phyloP scores from a whole-genome alignment of 2,329 filamentous ascomycete species.

The Microcyclosporella mali region DNA sequence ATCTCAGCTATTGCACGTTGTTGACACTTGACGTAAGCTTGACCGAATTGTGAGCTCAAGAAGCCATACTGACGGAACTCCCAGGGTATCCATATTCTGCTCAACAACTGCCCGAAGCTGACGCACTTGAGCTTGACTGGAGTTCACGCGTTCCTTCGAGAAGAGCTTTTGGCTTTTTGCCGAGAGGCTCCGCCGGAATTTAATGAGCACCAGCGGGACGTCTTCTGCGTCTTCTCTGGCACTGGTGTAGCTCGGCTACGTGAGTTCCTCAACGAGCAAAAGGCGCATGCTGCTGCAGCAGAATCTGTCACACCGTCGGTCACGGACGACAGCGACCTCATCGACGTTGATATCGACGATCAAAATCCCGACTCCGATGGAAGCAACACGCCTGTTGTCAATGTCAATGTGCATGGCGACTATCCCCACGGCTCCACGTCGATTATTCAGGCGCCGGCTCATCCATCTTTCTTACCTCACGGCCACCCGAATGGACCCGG shows the following conservation, averaged over 20 bases:
- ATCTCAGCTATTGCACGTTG: constrained; percentile 89
- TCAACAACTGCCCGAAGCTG: constrained; percentile 85
- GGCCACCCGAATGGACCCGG: constrained; percentile 1
- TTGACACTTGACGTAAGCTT: constrained; percentile 68
- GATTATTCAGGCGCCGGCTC: constrained; percentile 17
- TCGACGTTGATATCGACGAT: constrained; percentile 29
- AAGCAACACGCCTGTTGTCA: constrained; percentile 27
- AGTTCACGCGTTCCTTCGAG: constrained; percentile 79
- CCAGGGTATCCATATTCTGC: constrained; percentile 79
- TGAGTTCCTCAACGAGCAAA: constrained; percentile 61
- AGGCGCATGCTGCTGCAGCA: constrained; percentile 13
- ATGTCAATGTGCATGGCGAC: constrained; percentile 23
- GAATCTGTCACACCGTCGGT: constrained; percentile 17
- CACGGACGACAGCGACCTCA: constrained; percentile 23
- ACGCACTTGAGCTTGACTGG: constrained; percentile 94
- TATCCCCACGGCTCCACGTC: constrained; percentile 24
- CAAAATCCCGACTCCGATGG: constrained; percentile 23
- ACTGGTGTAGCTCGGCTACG: constrained; percentile 72
- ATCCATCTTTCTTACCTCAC: constrained; percentile 5
- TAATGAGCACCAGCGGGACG: constrained; percentile 86
- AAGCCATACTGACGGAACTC: constrained; percentile 26
- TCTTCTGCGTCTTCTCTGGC: constrained; percentile 97
- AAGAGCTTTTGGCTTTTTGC: constrained; percentile 80
- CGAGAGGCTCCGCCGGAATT: constrained; percentile 87
- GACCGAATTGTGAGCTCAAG: not conserved